phyloP scores from a whole-genome alignment of 2,329 filamentous ascomycete genomes.

The Onygena corvina region DNA sequence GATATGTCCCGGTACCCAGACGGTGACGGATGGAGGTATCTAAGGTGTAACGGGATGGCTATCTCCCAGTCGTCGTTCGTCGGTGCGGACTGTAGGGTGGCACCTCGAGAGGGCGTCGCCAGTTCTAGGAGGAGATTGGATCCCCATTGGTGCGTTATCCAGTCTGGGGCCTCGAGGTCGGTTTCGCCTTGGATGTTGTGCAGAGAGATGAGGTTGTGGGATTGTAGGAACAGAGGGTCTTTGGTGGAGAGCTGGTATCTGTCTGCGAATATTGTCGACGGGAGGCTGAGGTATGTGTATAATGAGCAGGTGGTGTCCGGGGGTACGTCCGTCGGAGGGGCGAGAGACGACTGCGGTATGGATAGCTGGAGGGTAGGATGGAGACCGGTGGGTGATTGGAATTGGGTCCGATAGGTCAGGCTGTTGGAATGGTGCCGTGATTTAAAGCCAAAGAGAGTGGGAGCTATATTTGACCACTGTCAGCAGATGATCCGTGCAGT shows the following conservation, averaged over 20 bases:
- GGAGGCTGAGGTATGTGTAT: constrained; percentile 72
- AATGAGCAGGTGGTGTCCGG: constrained; percentile 52
- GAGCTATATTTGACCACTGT: constrained; percentile 35
- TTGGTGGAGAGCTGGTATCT: constrained; percentile 60
- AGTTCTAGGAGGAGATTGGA: constrained; percentile 66
- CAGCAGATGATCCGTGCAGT: too few species aligned
- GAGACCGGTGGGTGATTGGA: constrained; percentile 62
- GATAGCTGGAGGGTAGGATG: constrained; percentile 67
- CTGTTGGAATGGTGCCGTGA: constrained; percentile 58
- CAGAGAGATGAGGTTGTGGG: constrained; percentile 62
- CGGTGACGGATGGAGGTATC: constrained; percentile 57
- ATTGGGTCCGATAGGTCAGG: constrained; percentile 49
- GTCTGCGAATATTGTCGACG: constrained; percentile 71
- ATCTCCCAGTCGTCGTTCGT: constrained; percentile 25
- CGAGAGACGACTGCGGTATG: constrained; percentile 42
- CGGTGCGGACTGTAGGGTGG: background rate
- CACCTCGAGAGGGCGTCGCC: constrained; percentile 38
- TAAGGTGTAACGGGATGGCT: constrained; percentile 66
- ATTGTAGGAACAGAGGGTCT: constrained; percentile 57
- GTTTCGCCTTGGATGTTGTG: constrained; percentile 61
- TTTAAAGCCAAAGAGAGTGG: constrained; percentile 72
- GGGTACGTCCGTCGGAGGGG: constrained; percentile 32
- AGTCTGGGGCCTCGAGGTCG: constrained; percentile 83
- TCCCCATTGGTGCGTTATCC: constrained; percentile 65
- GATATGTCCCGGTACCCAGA: constrained; percentile 45